A percentile compares a stretch with the other conserved stretches of the same genome.
Conservation (phyloP, 2,329 filamentous ascomycete species). For the Akanthomyces muscarius region DNA sequence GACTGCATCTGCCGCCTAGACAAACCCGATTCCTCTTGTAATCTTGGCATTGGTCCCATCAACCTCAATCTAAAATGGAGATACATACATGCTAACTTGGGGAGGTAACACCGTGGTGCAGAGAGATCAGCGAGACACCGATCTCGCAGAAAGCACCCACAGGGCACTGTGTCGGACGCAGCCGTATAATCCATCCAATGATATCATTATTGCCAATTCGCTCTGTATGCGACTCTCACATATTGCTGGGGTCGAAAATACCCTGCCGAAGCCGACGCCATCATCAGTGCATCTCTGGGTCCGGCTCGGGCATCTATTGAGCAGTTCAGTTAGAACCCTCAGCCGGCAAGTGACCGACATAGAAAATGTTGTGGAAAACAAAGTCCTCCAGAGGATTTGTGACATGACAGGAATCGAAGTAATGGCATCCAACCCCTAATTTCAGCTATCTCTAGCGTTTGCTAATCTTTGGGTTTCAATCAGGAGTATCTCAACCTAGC, state of each 20-base stretch:
- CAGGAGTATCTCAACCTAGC: neutral
- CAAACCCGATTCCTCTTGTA: no score
- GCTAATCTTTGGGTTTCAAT: neutral
- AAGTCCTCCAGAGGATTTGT: neutral
- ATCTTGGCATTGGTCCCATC: no score
- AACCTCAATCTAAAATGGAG: no score
- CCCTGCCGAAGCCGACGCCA: neutral
- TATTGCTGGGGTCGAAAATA: neutral
- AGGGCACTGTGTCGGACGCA: neutral
- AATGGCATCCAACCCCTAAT: neutral
- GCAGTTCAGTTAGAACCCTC: neutral
- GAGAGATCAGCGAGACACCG: neutral
- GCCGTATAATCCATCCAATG: neutral
- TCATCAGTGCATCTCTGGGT: neutral
- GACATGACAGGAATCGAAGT: neutral
- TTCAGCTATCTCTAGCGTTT: neutral
- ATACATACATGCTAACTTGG: neutral
- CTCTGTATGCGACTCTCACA: neutral
- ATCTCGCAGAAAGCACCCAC: neutral
- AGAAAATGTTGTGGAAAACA: neutral
- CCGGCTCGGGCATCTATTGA: neutral
- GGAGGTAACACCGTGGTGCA: neutral
- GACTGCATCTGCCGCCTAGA: no score
- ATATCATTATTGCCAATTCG: neutral
- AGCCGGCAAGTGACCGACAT: neutral